Evolutionary conservation across 371 early-diverging fungal genomes (phyloP), one percentile per base, ranked within the genome.

Genomic region (Apophysomyces ossiformis): DNA sequence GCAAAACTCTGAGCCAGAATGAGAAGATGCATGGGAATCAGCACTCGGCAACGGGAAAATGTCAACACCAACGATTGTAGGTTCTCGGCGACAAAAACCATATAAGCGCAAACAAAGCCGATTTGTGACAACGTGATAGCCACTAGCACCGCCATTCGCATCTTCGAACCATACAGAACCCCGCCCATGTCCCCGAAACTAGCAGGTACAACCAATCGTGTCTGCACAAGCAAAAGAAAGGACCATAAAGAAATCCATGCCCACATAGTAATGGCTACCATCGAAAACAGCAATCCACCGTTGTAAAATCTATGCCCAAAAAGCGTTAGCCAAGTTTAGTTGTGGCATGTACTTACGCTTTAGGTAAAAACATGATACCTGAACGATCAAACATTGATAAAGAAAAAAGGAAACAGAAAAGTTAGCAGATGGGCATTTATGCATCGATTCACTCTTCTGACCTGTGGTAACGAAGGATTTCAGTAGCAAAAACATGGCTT

Each of bases 391-490:
- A 32, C 44, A n/a, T 26, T 8, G 32, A 39, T 46, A 60, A 36
- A 47, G 12, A 36, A 16, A 47, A 38, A 18, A 39, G 12, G 8
- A 46, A 21, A 9, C 26, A 15, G 8, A 8, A 15, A 41, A 13
- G 12, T 44, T 43, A 35, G n/a, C 13, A 41, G 13, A 41, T 13
- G 13, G 13, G 2, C 5, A 4, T 41, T 8, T 41, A 2, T 2
- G 32, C 5, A 38, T 36, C 21, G 4, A 13, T 58, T 43, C 16
- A 18, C 12, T 16, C 15, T 15, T 41, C 37, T 65, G 67, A 73
- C 94, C 94, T 8, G 93, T 95, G 6, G 93, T 94, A 37, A 95
- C 91, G 84, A 95, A 95, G 1, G 93, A 92, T 74, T 95, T 95
- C 61, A 93, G 75, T 13, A 93, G 71, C 72, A 95, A 75, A 71